These are phyloP conservation scores for Heliophila coronopifolia DNA, from an alignment of 441 rosid genomes.

Conservation along the genomic window DNA sequence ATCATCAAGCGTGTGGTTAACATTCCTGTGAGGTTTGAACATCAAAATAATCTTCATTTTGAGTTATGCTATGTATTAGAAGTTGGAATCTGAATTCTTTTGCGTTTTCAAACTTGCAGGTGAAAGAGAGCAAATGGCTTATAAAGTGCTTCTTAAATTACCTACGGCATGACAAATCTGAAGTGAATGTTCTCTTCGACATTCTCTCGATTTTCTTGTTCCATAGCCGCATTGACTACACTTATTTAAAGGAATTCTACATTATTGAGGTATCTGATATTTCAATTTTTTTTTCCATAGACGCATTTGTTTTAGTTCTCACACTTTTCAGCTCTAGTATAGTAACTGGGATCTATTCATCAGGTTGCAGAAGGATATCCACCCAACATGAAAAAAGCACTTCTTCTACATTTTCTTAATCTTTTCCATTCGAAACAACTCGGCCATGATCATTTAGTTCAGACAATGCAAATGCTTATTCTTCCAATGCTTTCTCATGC, in stretches of 20 bases:
- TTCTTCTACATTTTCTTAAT: slow-evolving; percentile 81
- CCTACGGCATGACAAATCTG: slow-evolving; percentile 73
- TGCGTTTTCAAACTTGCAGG: slow-evolving; percentile 47
- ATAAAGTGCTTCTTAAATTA: slow-evolving; percentile 95
- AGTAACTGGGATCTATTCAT: slow-evolving; percentile 24
- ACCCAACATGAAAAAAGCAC: slow-evolving; percentile 76
- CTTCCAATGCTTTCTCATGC: slow-evolving; percentile 99
- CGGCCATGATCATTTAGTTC: slow-evolving; percentile 93
- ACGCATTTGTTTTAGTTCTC: slow-evolving; percentile 18
- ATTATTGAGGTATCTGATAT: slow-evolving; percentile 75
- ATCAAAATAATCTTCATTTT: slow-evolving; percentile 15
- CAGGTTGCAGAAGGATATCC: slow-evolving; percentile 98
- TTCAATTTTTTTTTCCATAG: background rate
- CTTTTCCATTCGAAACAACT: slow-evolving; percentile 95
- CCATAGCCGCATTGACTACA: slow-evolving; percentile 94
- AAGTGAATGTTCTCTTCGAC: slow-evolving; percentile 91
- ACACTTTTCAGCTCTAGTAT: slow-evolving; percentile 12
- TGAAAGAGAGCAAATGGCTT: slow-evolving; percentile 99
- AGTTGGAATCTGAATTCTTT: slow-evolving; percentile 24
- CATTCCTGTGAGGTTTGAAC: slow-evolving; percentile 4
- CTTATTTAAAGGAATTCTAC: slow-evolving; percentile 97
- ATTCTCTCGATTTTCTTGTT: slow-evolving; percentile 89
- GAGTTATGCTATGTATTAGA: slow-evolving; percentile 6
- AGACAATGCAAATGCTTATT: slow-evolving; percentile 98
- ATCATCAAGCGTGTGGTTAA: background rate